phyloP scores from a whole-genome alignment of 2,329 filamentous ascomycete genomes.

The Sarocladiaceae sp. region DNA sequence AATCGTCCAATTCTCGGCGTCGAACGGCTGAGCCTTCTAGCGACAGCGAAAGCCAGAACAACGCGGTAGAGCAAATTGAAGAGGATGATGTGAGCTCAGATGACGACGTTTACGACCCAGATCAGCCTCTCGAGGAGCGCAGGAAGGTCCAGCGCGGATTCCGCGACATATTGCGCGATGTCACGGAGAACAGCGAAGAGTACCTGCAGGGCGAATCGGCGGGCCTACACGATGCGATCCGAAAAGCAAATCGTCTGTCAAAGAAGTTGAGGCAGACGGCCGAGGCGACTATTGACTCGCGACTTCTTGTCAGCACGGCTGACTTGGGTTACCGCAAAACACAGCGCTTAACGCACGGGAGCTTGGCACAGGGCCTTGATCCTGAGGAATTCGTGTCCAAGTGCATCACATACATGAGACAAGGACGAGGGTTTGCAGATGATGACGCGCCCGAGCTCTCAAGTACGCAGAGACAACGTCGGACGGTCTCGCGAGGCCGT shows the following conservation, averaged over 20 bases:
- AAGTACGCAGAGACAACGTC: conserved; percentile 42
- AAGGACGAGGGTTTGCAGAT: conserved; percentile 46
- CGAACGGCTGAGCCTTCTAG: conserved; percentile 20
- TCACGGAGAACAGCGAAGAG: conserved; percentile 68
- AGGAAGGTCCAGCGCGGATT: conserved; percentile 66
- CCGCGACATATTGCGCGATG: conserved; percentile 58
- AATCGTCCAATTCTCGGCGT: conserved; percentile 18
- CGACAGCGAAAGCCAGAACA: conserved; percentile 12
- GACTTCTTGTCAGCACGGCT: conserved; percentile 75
- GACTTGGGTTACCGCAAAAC: conserved; percentile 79
- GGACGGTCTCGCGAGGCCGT: conserved; percentile 24
- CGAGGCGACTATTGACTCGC: conserved; percentile 86
- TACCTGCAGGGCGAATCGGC: conserved; percentile 62
- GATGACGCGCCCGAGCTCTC: conserved; percentile 47
- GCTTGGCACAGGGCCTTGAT: conserved; percentile 71
- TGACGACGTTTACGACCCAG: conserved; percentile 67
- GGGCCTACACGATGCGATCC: conserved; percentile 62
- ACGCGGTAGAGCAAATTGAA: conserved; percentile 11
- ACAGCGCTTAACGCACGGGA: conserved; percentile 68
- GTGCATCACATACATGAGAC: conserved; percentile 82
- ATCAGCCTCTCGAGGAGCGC: conserved; percentile 73
- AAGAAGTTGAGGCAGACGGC: conserved; percentile 77
- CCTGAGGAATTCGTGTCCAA: conserved; percentile 90
- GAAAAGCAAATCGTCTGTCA: conserved; percentile 61
- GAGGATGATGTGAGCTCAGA: conserved; percentile 11